A percentile compares a stretch with the other conserved stretches of the same genome.
phyloP scores from a whole-genome alignment of 176 grass and related monocot species.

The Echinochloa phyllopogon region DNA sequence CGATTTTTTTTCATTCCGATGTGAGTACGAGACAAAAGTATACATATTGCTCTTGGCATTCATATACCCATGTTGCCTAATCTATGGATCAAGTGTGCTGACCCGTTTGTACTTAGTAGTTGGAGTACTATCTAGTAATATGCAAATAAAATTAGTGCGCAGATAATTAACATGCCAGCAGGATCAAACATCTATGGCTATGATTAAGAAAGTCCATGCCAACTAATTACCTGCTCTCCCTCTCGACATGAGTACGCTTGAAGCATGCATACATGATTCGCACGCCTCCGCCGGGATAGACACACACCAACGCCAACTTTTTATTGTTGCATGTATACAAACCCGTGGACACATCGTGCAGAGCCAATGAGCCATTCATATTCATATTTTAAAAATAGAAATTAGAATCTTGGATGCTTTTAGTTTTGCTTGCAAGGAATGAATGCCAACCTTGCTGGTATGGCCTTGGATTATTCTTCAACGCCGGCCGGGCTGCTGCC shows the following conservation, averaged over 20 bases:
- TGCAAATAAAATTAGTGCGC: neutral
- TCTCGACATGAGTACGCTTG: neutral
- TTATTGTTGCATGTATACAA: neutral
- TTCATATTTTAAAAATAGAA: too few relatives aligned
- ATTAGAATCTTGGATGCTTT: neutral
- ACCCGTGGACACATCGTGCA: neutral
- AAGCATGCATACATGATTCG: slow-evolving; percentile 1
- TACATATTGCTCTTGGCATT: too few relatives aligned
- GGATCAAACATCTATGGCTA: neutral
- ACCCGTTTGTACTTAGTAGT: neutral
- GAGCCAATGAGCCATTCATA: neutral
- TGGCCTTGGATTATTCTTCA: slow-evolving; percentile 20
- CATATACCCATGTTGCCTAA: too few relatives aligned
- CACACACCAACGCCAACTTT: neutral
- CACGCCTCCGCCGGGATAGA: neutral
- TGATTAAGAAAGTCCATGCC: neutral
- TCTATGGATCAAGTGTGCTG: neutral
- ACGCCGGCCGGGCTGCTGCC: neutral
- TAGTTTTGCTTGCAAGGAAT: slow-evolving; percentile 37
- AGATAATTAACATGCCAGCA: neutral
- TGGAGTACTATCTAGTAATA: neutral
- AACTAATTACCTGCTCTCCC: neutral
- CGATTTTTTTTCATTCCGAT: too few relatives aligned
- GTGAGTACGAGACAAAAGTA: too few relatives aligned
- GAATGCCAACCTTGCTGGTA: slow-evolving; percentile 21